Conservation (phyloP, 495 filamentous ascomycete species). For the Hyaloscypha bicolor region DNA sequence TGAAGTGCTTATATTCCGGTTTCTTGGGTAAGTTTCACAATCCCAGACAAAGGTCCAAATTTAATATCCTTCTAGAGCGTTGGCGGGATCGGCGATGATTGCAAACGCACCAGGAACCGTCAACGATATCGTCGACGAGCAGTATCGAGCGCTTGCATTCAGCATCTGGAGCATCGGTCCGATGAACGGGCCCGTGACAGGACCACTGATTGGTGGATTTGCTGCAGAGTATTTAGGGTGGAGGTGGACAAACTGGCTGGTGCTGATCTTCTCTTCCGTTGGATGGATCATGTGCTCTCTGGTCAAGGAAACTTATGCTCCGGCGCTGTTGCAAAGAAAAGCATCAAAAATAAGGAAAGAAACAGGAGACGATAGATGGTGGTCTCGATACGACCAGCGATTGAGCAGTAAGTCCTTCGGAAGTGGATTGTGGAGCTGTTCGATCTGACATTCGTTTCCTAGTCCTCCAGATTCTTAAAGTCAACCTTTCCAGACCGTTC, state of each 20-base stretch:
- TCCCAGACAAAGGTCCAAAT: not conserved
- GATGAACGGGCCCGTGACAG: conserved; percentile 70
- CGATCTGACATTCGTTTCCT: conserved; percentile 20
- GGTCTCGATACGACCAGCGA: conserved; percentile 73
- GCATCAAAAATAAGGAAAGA: conserved; percentile 71
- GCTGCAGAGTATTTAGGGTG: conserved; percentile 65
- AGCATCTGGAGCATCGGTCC: conserved; percentile 78
- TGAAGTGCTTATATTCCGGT: conserved; percentile 68
- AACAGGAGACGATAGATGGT: conserved; percentile 74
- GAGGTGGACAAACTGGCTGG: conserved; percentile 87
- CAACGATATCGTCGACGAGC: conserved; percentile 72
- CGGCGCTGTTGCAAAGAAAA: conserved; percentile 68
- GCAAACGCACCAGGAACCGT: conserved; percentile 82
- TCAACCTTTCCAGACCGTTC: conserved; percentile 77
- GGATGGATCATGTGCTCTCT: conserved; percentile 53
- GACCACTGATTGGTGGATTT: conserved; percentile 33
- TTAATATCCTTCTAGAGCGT: conserved; percentile 46
- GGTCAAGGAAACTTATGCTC: conserved; percentile 78
- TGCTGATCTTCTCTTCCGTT: conserved; percentile 66
- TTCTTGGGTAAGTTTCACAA: conserved; percentile 58
- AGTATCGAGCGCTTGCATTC: conserved; percentile 71
- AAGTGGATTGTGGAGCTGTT: conserved; percentile 9
- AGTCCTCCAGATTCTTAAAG: conserved; percentile 58
- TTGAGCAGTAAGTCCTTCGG: conserved; percentile 33
- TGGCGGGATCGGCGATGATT: conserved; percentile 79